Evolutionary conservation across 2,329 filamentous ascomycete genomes (phyloP).

Genomic region (Botrytis byssoidea): DNA sequence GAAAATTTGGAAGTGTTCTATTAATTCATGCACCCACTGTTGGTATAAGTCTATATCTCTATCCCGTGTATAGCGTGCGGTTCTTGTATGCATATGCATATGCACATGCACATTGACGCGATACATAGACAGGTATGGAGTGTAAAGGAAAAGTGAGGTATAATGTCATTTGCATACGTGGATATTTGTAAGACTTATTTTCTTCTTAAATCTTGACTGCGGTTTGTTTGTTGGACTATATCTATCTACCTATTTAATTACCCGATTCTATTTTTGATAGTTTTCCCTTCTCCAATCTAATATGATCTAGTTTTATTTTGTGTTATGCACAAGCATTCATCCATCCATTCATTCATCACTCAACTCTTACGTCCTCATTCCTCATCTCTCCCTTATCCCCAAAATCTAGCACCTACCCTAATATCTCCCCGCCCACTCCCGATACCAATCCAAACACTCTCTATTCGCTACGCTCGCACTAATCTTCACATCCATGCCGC

Average conservation of each 20-base stretch:
- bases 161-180: background rate
- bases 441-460: slow-evolving; percentile 85
- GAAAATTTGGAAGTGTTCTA: no score
- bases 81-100: background rate
- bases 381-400: background rate
- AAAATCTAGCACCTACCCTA: slow-evolving; percentile 9
- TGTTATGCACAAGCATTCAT: background rate
- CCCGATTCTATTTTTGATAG: background rate
- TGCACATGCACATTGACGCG: background rate
- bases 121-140: background rate
- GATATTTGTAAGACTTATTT: background rate
- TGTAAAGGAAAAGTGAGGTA: background rate
- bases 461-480: slow-evolving; percentile 93
- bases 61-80: background rate
- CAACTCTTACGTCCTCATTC: no score
- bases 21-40: no score
- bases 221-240: background rate
- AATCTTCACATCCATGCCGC: slow-evolving; percentile 80
- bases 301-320: background rate
- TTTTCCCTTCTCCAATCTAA: background rate
- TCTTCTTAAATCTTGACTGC: background rate
- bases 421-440: slow-evolving; percentile 59
- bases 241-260: background rate
- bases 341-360: background rate
- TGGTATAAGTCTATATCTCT: no score